These are phyloP conservation scores for Mycena venus DNA, from an alignment of 768 basidiomycete genomes.

Conservation along the genomic window DNA sequence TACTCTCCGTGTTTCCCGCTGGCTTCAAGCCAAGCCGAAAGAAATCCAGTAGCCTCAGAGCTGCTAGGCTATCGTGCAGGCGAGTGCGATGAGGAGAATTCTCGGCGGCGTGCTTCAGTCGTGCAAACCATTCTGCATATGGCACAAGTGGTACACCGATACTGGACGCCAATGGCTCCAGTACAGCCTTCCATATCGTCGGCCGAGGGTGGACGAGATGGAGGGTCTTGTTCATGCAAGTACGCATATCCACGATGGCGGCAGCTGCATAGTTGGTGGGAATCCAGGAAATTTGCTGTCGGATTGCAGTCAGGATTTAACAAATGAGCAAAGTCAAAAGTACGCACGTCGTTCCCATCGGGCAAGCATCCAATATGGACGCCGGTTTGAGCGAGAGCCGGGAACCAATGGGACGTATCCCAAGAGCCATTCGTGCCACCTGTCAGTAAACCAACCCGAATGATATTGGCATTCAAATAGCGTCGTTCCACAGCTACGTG, in stretches of 20 bases:
- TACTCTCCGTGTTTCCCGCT: not conserved
- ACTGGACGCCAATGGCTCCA: constrained; percentile 29
- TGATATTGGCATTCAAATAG: constrained; percentile 1
- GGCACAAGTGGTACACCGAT: constrained; percentile 45
- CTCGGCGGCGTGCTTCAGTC: constrained; percentile 33
- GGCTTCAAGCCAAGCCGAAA: constrained; percentile 8
- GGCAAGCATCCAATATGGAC: constrained; percentile 14
- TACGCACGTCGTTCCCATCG: constrained; percentile 13
- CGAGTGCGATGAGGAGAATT: not conserved
- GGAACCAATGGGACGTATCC: constrained; percentile 14
- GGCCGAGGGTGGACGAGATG: constrained; percentile 50
- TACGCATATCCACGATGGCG: constrained; percentile 44
- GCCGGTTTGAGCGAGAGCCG: not conserved
- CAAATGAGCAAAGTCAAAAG: not conserved
- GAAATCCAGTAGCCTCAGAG: constrained; percentile 11
- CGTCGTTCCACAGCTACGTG: not conserved
- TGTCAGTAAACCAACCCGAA: constrained; percentile 18
- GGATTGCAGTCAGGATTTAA: not conserved
- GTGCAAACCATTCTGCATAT: constrained; percentile 46
- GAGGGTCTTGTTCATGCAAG: constrained; percentile 29
- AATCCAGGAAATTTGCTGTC: constrained; percentile 20
- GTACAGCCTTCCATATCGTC: constrained; percentile 38
- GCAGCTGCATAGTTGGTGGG: constrained; percentile 38
- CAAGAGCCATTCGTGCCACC: constrained; percentile 10
- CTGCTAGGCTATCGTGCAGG: not conserved